Base-by-base conservation (phyloP, 73 alveolate species). In the Stentor coeruleus region DNA sequence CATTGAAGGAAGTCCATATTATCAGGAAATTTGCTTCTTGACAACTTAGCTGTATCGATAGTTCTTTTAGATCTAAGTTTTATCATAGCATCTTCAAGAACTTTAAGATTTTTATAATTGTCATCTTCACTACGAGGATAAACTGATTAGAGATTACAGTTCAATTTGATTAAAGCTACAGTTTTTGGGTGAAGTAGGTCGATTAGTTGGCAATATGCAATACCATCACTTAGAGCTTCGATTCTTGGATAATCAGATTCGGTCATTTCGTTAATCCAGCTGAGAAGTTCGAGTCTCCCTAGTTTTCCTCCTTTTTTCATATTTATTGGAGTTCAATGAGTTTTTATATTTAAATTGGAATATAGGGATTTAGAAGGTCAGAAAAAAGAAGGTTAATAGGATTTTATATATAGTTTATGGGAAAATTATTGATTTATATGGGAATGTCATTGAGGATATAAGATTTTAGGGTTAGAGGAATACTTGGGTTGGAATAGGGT, bases 221-320 rank as follows among this genome's bases (percentile, higher is more conserved):
- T 76, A 3, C 91, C 96, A 75, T 90, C 96, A 74, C 90, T 73
- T 40, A 88, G 84, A 41, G 59, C 37, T 76, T 90, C 96, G 28
- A 90, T 84, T 58, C 89, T 90, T 31, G 96, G 92, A 59, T 90
- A 90, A 82, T 90, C 96, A 30, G 94, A 74, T 59, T 87, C 92
- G 36, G 74, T 84, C 33, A 79, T 6, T 59, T 90, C 96, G 59
- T 90, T 90, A 58, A 90, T 38, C 93, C 96, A 90, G 41, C 93
- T 90, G 60, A 90, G 74, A 4, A 90, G 85, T 66, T 90, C 96
- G 6, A 90, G 89, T n/a, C 96, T 41, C 35, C 96, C 96, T 76
- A 90, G 28, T 38, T 90, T 90, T 57, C 84, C 82, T 40, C 91
- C 88, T 84, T 86, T 87, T 88, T 85, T 89, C 81, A 81, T 82